phyloP scores from a whole-genome alignment of 176 grass and related monocot species.

The Paspalum notatum region DNA sequence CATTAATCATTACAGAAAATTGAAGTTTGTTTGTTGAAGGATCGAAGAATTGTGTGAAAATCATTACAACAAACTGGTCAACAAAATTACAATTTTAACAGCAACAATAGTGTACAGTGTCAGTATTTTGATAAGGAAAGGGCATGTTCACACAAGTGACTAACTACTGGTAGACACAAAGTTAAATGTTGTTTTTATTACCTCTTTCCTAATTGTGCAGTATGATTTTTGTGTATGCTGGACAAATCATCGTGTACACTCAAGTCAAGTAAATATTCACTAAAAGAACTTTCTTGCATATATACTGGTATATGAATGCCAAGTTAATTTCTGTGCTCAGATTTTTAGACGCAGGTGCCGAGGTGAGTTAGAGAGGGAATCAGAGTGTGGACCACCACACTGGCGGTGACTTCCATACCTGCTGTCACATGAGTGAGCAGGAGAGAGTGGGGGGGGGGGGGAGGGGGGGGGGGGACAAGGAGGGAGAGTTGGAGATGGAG shows the following conservation, averaged over 20 bases:
- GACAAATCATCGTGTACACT: neutral
- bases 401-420: too few relatives aligned
- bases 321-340: neutral
- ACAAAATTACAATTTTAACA: neutral
- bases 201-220: neutral
- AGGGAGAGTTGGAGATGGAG: too few relatives aligned
- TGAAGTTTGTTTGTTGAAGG: neutral
- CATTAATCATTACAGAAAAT: too few relatives aligned
- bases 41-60: neutral
- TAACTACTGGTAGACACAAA: neutral
- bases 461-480: too few relatives aligned
- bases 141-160: neutral
- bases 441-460: too few relatives aligned
- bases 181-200: neutral
- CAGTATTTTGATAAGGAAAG: neutral
- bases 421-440: too few relatives aligned
- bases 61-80: neutral
- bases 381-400: too few relatives aligned
- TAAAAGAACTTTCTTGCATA: neutral
- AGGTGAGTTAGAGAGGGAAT: too few relatives aligned
- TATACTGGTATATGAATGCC: neutral
- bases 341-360: too few relatives aligned
- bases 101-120: neutral
- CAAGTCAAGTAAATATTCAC: neutral
- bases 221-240: neutral